Evolutionary conservation across 2,329 filamentous ascomycete genomes (phyloP).

Genomic region (Aschersonia sp.): DNA sequence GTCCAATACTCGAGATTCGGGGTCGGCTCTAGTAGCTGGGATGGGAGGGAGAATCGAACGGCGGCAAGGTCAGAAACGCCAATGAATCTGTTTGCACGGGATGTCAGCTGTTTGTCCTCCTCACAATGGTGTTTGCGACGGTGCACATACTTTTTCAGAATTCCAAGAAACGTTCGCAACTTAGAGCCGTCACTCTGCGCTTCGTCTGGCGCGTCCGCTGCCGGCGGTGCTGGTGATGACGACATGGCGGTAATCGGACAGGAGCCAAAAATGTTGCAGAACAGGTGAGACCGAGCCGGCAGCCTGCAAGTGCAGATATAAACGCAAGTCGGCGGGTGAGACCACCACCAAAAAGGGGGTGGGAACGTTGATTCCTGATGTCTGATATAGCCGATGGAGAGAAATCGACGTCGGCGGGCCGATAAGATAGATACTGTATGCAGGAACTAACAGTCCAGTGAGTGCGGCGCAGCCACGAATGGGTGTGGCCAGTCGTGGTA

Average conservation of each 20-base stretch:
- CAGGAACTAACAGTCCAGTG: no score
- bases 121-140: no score
- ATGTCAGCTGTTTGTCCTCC: neutral
- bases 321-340: neutral
- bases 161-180: conserved; percentile 75
- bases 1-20: conserved; percentile 99
- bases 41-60: conserved; percentile 89
- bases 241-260: conserved; percentile 15
- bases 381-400: neutral
- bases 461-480: no score
- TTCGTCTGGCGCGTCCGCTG: conserved; percentile 25
- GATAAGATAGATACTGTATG: neutral
- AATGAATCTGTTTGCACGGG: conserved; percentile 54
- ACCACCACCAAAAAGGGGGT: neutral
- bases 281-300: neutral
- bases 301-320: neutral
- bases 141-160: conserved; percentile 60
- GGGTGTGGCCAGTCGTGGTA: no score
- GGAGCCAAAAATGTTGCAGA: neutral
- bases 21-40: conserved; percentile 87
- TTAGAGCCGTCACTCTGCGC: conserved; percentile 68
- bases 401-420: neutral
- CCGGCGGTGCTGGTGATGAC: conserved; percentile 19
- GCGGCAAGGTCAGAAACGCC: conserved; percentile 91
- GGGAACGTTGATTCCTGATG: neutral